Percentiles rank a stretch among this genome's conserved stretches.
Evolutionary conservation across 768 basidiomycete species (phyloP).

Genomic region (Mycena rebaudengoi): DNA sequence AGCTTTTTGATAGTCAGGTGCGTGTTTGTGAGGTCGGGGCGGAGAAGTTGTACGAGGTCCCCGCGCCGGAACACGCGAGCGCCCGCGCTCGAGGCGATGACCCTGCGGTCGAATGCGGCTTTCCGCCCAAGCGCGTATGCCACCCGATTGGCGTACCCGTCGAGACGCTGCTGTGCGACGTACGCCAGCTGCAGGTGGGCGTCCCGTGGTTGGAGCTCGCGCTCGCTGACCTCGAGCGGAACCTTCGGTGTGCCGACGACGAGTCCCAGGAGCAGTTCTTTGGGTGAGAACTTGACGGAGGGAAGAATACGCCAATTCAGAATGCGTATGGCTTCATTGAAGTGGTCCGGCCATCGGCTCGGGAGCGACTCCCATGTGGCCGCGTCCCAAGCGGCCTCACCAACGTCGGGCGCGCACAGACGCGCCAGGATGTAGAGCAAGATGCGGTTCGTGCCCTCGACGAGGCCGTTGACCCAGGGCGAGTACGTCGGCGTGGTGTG

Average conservation of each 20-base stretch:
- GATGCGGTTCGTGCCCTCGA: slow-evolving; percentile 33
- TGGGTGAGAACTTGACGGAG: not conserved
- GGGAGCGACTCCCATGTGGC: slow-evolving; percentile 20
- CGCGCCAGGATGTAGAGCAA: slow-evolving; percentile 25
- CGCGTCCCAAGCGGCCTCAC: slow-evolving; percentile 5
- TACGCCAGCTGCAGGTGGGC: slow-evolving; percentile 36
- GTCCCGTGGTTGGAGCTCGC: not conserved
- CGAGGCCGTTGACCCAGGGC: slow-evolving; percentile 36
- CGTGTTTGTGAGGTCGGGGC: too few species aligned
- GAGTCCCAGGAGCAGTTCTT: slow-evolving; percentile 41
- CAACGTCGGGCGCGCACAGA: slow-evolving; percentile 27
- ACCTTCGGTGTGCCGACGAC: slow-evolving; percentile 35
- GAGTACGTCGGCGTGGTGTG: slow-evolving; percentile 27
- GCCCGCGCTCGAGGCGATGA: slow-evolving; percentile 14
- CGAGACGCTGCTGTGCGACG: slow-evolving; percentile 36
- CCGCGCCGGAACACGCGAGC: slow-evolving; percentile 34
- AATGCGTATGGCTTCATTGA: slow-evolving; percentile 22
- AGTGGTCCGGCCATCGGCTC: slow-evolving; percentile 30
- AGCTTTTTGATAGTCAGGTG: too few species aligned
- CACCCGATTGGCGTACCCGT: slow-evolving; percentile 34
- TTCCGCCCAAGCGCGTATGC: slow-evolving; percentile 33
- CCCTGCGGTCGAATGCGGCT: slow-evolving; percentile 15
- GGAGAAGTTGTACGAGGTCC: slow-evolving; percentile 41
- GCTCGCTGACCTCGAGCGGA: not conserved
- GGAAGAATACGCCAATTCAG: slow-evolving; percentile 36